Conservation (phyloP, 495 filamentous ascomycete species). For the Elasticomyces elasticus region DNA sequence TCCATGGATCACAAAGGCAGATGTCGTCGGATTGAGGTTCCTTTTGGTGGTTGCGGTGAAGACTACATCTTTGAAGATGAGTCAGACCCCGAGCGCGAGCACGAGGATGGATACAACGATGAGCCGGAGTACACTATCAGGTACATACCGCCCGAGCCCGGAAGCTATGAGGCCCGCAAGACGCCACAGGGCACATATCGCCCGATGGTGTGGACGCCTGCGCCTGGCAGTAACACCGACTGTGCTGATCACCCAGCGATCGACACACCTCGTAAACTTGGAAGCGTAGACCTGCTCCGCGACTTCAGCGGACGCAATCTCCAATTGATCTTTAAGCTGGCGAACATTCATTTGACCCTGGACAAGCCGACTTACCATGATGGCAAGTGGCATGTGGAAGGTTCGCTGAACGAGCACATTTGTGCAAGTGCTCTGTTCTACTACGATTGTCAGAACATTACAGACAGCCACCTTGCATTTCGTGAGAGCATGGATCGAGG, state of each 20-base stretch:
- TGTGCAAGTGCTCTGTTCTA: constrained; percentile 29
- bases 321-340: constrained; percentile 55
- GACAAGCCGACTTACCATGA: constrained; percentile 43
- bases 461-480: constrained; percentile 28
- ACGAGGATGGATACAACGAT: too few species aligned
- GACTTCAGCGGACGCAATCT: constrained; percentile 27
- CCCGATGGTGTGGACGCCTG: too few species aligned
- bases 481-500: constrained; percentile 38
- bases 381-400: constrained; percentile 37
- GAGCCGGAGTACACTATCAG: too few species aligned
- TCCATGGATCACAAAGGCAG: not conserved
- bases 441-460: constrained; percentile 54
- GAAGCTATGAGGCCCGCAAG: too few species aligned
- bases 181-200: too few species aligned
- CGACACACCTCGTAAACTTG: too few species aligned
- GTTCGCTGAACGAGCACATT: constrained; percentile 30
- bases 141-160: too few species aligned
- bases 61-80: too few species aligned
- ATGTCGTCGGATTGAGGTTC: not conserved
- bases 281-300: not conserved
- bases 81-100: too few species aligned
- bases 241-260: too few species aligned
- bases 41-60: too few species aligned
- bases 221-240: too few species aligned
- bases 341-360: constrained; percentile 51